Conservation (phyloP, 169 alveolate species). For the Plasmodium billcollinsi region DNA sequence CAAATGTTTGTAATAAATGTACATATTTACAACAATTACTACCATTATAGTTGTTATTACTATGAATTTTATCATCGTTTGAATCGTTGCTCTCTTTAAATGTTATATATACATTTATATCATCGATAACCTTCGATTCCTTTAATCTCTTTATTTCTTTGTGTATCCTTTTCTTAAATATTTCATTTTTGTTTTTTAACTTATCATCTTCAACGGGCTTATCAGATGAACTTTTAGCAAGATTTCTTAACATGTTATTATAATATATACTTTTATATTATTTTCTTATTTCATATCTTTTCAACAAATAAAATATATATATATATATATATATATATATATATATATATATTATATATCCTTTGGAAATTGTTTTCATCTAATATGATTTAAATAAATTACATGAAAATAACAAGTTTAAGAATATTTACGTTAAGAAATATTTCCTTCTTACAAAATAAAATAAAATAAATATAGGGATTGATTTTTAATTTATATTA, state of each 20-base stretch:
- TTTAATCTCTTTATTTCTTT: slow-evolving; percentile 63
- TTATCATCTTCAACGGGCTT: slow-evolving; percentile 9
- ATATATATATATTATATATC: no score
- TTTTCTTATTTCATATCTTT: neutral
- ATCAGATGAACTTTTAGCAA: slow-evolving; percentile 3
- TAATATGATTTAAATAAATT: no score
- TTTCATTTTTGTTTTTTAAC: slow-evolving; percentile 25
- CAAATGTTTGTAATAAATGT: slow-evolving; percentile 31
- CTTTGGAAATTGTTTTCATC: no score
- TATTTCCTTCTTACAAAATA: no score
- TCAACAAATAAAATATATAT: no score
- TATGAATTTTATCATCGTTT: neutral
- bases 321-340: no score
- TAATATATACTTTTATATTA: neutral
- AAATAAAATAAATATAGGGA: no score
- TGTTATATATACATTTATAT: slow-evolving; percentile 43
- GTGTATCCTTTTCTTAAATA: slow-evolving; percentile 62
- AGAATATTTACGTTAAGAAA: no score
- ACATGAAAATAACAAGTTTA: no score
- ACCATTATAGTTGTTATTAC: neutral
- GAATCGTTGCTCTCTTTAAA: slow-evolving; percentile 10
- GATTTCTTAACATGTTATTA: slow-evolving; percentile 26
- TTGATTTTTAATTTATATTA: no score
- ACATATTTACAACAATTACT: slow-evolving; percentile 2
- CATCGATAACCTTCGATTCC: slow-evolving; percentile 37